Base-by-base conservation (phyloP, 2,329 filamentous ascomycete genomes). In the Pseudocercospora ulei region DNA sequence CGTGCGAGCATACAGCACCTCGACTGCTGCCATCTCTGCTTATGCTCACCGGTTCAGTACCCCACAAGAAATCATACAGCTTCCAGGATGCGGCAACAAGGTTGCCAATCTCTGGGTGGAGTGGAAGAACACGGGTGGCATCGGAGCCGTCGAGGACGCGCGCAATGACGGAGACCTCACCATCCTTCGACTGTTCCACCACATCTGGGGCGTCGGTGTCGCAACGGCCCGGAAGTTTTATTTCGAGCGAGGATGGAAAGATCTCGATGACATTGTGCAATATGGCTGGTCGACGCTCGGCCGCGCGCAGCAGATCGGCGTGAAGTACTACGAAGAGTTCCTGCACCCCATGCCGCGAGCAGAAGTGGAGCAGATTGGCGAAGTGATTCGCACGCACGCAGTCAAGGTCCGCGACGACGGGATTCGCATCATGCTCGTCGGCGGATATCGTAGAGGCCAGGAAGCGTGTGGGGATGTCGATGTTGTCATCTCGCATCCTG, bases 311-410 rank as follows among this genome's bases (percentile, higher is more conserved):
- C 86, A 96, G 58, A 93, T 96, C 39, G 88, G 90, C 0, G 68
- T 95, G 28, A 96, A 96, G 58, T 95, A 78, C 62, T 94, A 92
- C 58, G 81, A 92, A 20, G 88, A 96, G 47, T 82, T 98, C 39
- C 65, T 73, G 29, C 62, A 70, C 9, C 76, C 73, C 8, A 83
- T 96, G 3, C 72, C 83, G 0, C 74, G 86, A 1, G 41, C 56
- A 0, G 86, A 96, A 59, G 81, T 85, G 0, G 78, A 84, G 50
- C 54, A 58, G 0, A 93, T 94, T 37, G 75, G 73, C 0, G 53
- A 64, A 3, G 66, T 69, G 1, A 71, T 95, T 9, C 68, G 80
- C 1, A 54, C 64, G 1, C 78, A 90, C 46, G 85, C 85, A 1
- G 74, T 76, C 29, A 63, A 59, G 11, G 68, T 87, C 1, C 69